Evolutionary conservation across 768 basidiomycete genomes (phyloP).

Genomic region (Macrocybe gigantea): DNA sequence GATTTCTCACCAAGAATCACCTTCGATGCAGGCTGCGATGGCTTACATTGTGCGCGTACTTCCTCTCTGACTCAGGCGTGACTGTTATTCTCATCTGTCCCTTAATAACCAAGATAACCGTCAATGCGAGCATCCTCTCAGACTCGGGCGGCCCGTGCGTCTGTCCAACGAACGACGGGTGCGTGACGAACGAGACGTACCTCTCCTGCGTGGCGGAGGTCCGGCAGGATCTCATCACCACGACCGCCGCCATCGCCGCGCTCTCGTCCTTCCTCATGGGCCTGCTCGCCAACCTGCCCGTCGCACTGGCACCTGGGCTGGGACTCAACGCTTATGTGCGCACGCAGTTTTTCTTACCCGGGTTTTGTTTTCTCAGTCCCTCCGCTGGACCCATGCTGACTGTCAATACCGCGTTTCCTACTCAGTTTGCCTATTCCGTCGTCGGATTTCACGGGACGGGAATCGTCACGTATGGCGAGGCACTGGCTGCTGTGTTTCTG

Average conservation of each 20-base stretch:
- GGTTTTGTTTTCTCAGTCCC: neutral
- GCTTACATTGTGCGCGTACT: conserved; percentile 62
- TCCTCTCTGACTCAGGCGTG: too few relatives aligned
- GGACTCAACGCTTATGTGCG: conserved; percentile 78
- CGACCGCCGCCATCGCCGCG: conserved; percentile 73
- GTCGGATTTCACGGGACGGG: conserved; percentile 81
- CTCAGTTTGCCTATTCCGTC: conserved; percentile 80
- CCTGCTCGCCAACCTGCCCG: conserved; percentile 77
- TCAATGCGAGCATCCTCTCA: conserved; percentile 76
- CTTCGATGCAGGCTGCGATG: conserved; percentile 57
- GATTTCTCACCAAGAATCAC: conserved; percentile 6
- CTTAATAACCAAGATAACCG: conserved; percentile 54
- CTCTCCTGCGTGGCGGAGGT: conserved; percentile 53
- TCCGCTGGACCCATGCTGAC: too few relatives aligned
- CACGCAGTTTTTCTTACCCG: conserved; percentile 8
- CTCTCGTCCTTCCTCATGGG: conserved; percentile 82
- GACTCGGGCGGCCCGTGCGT: conserved; percentile 80
- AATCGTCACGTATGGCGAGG: conserved; percentile 70
- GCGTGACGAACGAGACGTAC: conserved; percentile 48
- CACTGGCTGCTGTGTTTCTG: conserved; percentile 79
- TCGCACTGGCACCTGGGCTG: conserved; percentile 84
- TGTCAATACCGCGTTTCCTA: too few relatives aligned
- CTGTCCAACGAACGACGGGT: conserved; percentile 56
- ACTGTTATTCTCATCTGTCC: conserved; percentile 1
- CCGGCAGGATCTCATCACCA: conserved; percentile 73